Conservation (phyloP, 495 filamentous ascomycete species). For the Penicillium roqueforti region DNA sequence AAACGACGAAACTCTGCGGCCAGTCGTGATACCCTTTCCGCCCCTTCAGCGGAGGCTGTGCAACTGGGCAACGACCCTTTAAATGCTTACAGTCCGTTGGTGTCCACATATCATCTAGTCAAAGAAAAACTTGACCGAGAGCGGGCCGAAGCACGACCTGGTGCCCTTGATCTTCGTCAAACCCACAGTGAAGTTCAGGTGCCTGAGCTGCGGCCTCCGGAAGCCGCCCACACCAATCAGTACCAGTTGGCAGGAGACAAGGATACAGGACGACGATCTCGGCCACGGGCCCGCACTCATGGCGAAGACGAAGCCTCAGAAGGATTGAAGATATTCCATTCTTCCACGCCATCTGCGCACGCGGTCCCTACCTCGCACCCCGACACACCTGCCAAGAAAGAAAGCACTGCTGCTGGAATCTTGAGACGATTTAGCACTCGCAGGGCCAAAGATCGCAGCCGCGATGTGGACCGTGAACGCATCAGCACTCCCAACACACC, state of each 20-base stretch:
- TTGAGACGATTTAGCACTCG: conserved; percentile 89
- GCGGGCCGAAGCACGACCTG: conserved; percentile 57
- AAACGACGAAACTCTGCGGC: conserved; percentile 81
- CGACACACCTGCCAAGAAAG: conserved; percentile 71
- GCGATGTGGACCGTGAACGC: conserved; percentile 50
- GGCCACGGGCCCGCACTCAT: conserved; percentile 86
- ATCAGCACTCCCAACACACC: conserved; percentile 61
- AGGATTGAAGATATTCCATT: conserved; percentile 66
- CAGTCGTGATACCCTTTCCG: conserved; percentile 86
- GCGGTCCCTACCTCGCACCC: conserved; percentile 51
- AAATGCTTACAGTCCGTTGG: conserved; percentile 87
- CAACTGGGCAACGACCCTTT: conserved; percentile 80
- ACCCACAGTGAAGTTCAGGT: conserved; percentile 60
- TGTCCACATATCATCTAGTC: conserved; percentile 95
- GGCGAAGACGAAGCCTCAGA: conserved; percentile 90
- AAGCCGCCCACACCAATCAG: conserved; percentile 88
- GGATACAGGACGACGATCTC: conserved; percentile 68
- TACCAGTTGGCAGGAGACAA: conserved; percentile 83
- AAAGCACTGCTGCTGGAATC: conserved; percentile 81
- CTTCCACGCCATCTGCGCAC: conserved; percentile 50
- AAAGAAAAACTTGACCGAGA: conserved; percentile 91
- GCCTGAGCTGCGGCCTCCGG: conserved; percentile 73
- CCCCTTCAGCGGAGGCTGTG: conserved; percentile 77
- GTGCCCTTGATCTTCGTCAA: conserved; percentile 52
- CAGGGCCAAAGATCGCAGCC: conserved; percentile 54